A percentile compares a stretch with the other conserved stretches of the same genome.
phyloP scores from a whole-genome alignment of 257 asterid genomes.

The Salvia hispanica region DNA sequence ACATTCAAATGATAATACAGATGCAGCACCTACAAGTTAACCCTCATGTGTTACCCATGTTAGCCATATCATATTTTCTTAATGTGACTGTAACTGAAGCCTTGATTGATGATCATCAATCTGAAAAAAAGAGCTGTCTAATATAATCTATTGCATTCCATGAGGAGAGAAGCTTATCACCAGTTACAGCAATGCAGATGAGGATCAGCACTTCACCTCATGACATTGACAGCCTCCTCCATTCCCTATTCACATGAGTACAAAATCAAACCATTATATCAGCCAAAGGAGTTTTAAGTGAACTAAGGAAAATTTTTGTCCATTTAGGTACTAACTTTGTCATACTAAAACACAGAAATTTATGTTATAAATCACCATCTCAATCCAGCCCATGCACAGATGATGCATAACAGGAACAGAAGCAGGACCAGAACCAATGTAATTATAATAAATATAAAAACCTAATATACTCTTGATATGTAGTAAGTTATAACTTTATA shows the following conservation, averaged over 20 bases:
- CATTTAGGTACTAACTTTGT: neutral
- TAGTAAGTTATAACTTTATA: neutral
- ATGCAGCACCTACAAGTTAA: neutral
- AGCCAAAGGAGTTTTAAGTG: neutral
- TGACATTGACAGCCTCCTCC: slow-evolving; percentile 7
- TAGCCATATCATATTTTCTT: neutral
- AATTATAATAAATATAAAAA: neutral
- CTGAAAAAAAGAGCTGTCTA: neutral
- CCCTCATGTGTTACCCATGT: neutral
- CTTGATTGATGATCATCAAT: neutral
- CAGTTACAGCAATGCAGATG: neutral
- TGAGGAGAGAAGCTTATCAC: neutral
- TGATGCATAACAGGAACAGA: neutral
- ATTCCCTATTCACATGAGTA: too few relatives aligned
- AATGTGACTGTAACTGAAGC: neutral
- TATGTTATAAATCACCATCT: neutral
- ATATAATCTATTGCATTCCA: neutral
- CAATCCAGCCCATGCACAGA: neutral
- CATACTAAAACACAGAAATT: neutral
- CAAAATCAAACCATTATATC: neutral
- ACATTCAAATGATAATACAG: too few relatives aligned
- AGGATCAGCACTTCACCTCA: neutral
- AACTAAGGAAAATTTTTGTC: neutral
- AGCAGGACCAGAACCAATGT: neutral
- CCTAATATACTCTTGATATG: neutral